These are phyloP conservation scores for Ambrosia trifida DNA, from an alignment of 129 eudicot species.

Conservation along the genomic window DNA sequence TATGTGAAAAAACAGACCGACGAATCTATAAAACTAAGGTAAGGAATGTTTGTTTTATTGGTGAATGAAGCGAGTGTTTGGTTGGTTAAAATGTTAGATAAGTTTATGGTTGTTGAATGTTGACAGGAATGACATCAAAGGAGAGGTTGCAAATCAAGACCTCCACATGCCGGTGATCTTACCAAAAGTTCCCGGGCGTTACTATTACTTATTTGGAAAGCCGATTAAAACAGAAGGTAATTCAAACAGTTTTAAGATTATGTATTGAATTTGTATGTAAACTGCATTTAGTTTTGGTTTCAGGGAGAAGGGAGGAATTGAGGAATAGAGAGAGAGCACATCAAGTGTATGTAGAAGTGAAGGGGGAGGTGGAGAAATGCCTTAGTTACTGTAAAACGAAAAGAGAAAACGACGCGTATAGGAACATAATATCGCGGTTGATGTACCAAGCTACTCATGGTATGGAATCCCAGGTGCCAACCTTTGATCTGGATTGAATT, in stretches of 20 bases:
- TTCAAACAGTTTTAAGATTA: not conserved
- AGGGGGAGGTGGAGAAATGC: conserved; percentile 56
- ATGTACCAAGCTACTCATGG: conserved; percentile 55
- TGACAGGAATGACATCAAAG: conserved; percentile 39
- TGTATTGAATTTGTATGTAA: not conserved
- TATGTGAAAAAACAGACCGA: conserved; percentile 39
- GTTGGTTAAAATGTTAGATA: not conserved
- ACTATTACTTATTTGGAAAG: conserved; percentile 60
- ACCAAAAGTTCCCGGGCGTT: conserved; percentile 69
- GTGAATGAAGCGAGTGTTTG: not conserved
- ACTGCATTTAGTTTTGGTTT: not conserved
- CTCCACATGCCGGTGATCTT: conserved; percentile 47
- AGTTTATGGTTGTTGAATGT: conserved; percentile 15
- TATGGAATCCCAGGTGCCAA: conserved; percentile 50
- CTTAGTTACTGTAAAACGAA: conserved; percentile 53
- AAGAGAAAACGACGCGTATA: conserved; percentile 62
- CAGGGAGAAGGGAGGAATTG: conserved; percentile 57
- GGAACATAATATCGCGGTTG: conserved; percentile 51
- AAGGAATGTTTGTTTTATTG: conserved; percentile 7
- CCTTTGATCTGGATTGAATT: conserved; percentile 44
- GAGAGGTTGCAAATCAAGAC: conserved; percentile 65
- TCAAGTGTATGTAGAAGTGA: conserved; percentile 53
- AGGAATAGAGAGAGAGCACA: conserved; percentile 51
- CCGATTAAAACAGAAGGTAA: conserved; percentile 63
- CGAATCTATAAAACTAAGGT: conserved; percentile 57